Conservation (phyloP, 2,329 filamentous ascomycete species). For the Nemania bipapillata region DNA sequence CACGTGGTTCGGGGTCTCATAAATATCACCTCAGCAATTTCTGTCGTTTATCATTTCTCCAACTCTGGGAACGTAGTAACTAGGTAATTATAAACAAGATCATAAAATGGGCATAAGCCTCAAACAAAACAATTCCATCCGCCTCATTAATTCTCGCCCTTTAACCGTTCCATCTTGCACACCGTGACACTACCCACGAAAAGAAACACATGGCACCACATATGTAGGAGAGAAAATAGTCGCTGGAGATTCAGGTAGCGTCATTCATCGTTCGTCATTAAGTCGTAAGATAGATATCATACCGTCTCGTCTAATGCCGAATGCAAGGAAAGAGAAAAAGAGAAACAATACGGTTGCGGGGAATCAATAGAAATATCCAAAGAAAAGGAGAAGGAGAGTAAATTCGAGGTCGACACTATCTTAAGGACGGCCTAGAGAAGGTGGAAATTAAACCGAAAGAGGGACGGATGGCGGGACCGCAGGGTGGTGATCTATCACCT, state of each 20-base stretch:
- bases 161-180: neutral
- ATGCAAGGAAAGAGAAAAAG: neutral
- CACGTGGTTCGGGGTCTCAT: neutral
- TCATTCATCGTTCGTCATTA: conserved; percentile 10
- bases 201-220: neutral
- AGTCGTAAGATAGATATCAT: conserved; percentile 12
- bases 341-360: neutral
- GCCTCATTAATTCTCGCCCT: neutral
- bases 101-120: neutral
- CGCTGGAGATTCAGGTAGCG: conserved; percentile 4
- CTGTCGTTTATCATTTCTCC: neutral
- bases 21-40: neutral
- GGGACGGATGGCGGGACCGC: neutral
- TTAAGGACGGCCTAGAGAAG: neutral
- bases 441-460: neutral
- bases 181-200: neutral
- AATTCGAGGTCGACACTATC: neutral
- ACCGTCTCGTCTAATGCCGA: conserved; percentile 17
- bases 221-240: neutral
- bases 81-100: conserved; percentile 1
- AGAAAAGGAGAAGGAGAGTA: neutral
- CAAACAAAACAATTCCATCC: neutral
- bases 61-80: neutral
- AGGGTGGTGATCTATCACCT: conserved; percentile 1
- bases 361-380: neutral